phyloP scores from a whole-genome alignment of 805 yeast species.

The Cyberlindnera mississippiensis region DNA sequence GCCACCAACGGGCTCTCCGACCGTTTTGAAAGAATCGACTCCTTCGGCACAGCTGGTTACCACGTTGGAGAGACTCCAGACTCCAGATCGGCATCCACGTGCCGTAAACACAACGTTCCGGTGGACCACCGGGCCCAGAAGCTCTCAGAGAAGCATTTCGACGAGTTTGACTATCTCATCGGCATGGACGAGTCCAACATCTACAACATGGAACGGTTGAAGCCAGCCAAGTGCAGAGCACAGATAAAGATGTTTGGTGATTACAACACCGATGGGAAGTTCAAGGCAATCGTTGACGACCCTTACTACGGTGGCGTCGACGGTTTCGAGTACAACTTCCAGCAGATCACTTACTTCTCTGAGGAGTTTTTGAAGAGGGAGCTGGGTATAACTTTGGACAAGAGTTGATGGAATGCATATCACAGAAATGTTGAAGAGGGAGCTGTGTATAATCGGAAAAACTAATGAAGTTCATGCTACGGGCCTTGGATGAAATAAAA shows the following conservation, averaged over 20 bases:
- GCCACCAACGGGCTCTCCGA: constrained; percentile 40
- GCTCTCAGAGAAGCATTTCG: constrained; percentile 46
- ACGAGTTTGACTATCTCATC: constrained; percentile 60
- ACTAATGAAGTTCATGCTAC: neutral
- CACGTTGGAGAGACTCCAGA: constrained; percentile 86
- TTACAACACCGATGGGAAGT: constrained; percentile 56
- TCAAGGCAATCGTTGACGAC: constrained; percentile 66
- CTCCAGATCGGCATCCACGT: constrained; percentile 62
- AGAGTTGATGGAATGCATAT: too few species aligned
- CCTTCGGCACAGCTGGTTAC: constrained; percentile 85
- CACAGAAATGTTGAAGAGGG: constrained; percentile 53
- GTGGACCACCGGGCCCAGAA: constrained; percentile 75
- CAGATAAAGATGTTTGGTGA: constrained; percentile 69
- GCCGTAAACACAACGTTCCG: constrained; percentile 68
- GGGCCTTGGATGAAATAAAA: too few species aligned
- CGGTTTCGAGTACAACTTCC: constrained; percentile 78
- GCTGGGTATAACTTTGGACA: too few species aligned
- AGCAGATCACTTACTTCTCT: constrained; percentile 72
- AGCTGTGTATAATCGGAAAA: constrained; percentile 23
- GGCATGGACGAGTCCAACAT: constrained; percentile 68
- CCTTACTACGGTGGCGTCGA: constrained; percentile 88
- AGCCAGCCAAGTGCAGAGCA: constrained; percentile 47
- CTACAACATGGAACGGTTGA: constrained; percentile 44
- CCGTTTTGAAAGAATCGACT: constrained; percentile 60
- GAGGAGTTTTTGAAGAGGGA: constrained; percentile 61